A percentile compares a stretch with the other conserved stretches of the same genome.
These are phyloP conservation scores for Populus pruinosa DNA, from an alignment of 345 rosid species.

Conservation along the genomic window DNA sequence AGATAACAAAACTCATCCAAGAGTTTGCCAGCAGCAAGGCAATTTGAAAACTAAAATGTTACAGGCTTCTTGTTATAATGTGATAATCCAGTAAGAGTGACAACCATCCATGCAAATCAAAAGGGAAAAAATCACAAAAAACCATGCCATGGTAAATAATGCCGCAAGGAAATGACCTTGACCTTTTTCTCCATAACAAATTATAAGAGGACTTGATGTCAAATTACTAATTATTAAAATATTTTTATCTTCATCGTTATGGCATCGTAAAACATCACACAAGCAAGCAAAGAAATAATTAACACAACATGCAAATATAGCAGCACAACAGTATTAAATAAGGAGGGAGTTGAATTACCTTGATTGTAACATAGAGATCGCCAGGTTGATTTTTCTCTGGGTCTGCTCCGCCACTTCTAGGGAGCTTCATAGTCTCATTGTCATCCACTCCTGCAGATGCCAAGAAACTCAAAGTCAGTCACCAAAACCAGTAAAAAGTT, in stretches of 20 bases:
- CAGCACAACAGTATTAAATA: not conserved
- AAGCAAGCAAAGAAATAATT: not conserved
- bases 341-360: conserved; percentile 40
- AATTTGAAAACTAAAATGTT: not conserved
- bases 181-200: not conserved
- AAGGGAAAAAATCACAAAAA: not conserved
- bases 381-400: conserved; percentile 96
- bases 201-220: not conserved
- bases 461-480: conserved; percentile 1
- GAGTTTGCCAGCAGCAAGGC: not conserved
- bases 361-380: conserved; percentile 76
- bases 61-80: not conserved
- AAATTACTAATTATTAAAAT: not conserved
- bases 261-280: not conserved
- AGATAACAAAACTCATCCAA: not conserved
- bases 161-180: not conserved
- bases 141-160: not conserved
- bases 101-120: not conserved
- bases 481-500: not conserved
- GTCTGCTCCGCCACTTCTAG: conserved; percentile 87
- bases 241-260: not conserved
- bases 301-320: not conserved
- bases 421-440: conserved; percentile 66
- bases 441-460: conserved; percentile 72
- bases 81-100: not conserved